These are phyloP conservation scores for Wakefieldia striispora DNA, from an alignment of 768 basidiomycete genomes.

Conservation along the genomic window DNA sequence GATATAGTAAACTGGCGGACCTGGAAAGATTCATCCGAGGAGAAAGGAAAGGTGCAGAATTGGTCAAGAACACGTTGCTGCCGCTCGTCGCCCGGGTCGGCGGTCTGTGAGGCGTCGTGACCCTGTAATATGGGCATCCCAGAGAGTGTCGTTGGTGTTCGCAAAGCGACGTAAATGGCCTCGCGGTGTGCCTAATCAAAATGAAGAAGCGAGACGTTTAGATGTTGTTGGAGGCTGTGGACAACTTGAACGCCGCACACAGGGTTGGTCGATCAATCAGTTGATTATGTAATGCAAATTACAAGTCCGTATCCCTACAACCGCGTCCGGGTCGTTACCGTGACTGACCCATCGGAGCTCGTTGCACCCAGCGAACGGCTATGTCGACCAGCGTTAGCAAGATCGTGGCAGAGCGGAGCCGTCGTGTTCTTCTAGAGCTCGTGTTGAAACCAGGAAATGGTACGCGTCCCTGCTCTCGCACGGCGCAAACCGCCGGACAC, in stretches of 20 bases:
- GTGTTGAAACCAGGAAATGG: conserved; percentile 78
- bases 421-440: conserved; percentile 66
- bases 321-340: not conserved
- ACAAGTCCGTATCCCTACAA: not conserved
- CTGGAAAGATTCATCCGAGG: conserved; percentile 57
- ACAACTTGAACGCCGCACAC: too few relatives aligned
- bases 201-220: conserved; percentile 1
- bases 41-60: conserved; percentile 51
- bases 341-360: not conserved
- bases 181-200: conserved; percentile 3
- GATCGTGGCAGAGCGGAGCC: conserved; percentile 62
- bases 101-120: conserved; percentile 5
- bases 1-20: conserved; percentile 34
- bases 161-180: conserved; percentile 14
- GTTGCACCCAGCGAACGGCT: too few relatives aligned
- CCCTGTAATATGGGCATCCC: conserved; percentile 21
- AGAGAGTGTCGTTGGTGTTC: not conserved
- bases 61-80: conserved; percentile 22
- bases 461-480: conserved; percentile 29
- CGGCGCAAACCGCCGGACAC: not conserved
- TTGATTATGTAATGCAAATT: conserved; percentile 15
- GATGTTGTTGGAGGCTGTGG: not conserved
- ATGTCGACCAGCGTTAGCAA: conserved; percentile 46
- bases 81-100: conserved; percentile 14
- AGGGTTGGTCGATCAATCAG: conserved; percentile 9